Conservation (phyloP, 768 basidiomycete species). For the Calocybe cyanea region DNA sequence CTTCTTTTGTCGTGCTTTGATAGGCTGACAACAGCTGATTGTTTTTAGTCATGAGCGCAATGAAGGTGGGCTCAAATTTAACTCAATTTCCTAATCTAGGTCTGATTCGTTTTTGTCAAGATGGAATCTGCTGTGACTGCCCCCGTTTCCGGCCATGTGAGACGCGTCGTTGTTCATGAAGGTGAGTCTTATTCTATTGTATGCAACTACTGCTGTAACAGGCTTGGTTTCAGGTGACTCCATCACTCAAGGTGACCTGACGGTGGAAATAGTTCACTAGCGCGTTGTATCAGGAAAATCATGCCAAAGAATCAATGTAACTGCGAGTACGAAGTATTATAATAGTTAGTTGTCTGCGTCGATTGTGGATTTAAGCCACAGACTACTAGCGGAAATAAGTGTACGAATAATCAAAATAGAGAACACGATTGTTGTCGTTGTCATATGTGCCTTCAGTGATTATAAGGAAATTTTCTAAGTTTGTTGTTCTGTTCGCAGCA, state of each 20-base stretch:
- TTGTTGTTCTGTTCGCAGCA: constrained; percentile 1
- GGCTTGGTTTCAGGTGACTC: constrained; percentile 65
- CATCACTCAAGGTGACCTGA: constrained; percentile 90
- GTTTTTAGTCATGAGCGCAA: constrained; percentile 80
- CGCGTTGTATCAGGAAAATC: constrained; percentile 5
- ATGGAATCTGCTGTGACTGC: constrained; percentile 98
- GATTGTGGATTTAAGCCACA: no score
- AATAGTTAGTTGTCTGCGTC: no score
- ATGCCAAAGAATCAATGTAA: constrained; percentile 8
- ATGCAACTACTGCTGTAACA: not conserved
- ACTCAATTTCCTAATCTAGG: constrained; percentile 1
- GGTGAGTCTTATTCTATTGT: constrained; percentile 37
- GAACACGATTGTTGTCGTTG: no score
- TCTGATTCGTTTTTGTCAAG: constrained; percentile 38
- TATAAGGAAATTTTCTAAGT: no score
- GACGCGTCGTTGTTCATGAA: constrained; percentile 88
- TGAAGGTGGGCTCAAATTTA: constrained; percentile 68
- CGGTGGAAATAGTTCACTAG: constrained; percentile 73
- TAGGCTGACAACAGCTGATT: constrained; percentile 19
- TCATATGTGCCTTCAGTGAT: no score
- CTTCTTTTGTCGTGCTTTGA: constrained; percentile 6
- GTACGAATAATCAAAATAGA: no score
- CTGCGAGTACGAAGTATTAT: no score
- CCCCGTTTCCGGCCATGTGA: constrained; percentile 94
- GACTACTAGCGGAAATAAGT: no score